A percentile compares a stretch with the other conserved stretches of the same genome.
Evolutionary conservation across 257 asterid species (phyloP).

Genomic region (Ajuga chamaepitys): DNA sequence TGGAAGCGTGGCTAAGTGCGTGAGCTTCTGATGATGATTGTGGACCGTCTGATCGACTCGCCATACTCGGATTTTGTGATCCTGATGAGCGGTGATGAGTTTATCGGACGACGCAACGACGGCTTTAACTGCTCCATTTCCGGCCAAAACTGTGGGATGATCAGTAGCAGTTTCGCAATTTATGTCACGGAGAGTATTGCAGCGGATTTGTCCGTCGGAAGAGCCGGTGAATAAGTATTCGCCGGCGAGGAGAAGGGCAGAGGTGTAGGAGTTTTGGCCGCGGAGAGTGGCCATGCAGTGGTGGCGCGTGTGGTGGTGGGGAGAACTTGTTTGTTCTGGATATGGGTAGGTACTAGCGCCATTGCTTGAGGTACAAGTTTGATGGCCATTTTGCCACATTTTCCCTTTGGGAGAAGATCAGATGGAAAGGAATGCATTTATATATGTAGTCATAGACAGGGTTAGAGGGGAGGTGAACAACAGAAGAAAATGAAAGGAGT

Average conservation of each 20-base stretch:
- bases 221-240: slow-evolving; percentile 50
- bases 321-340: slow-evolving; percentile 9
- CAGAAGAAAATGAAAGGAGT: not conserved
- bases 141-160: slow-evolving; percentile 28
- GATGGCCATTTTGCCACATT: slow-evolving; percentile 39
- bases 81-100: slow-evolving; percentile 75
- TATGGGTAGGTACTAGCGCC: not conserved
- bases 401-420: slow-evolving; percentile 5
- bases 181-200: not conserved
- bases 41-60: slow-evolving; percentile 24
- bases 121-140: slow-evolving; percentile 63
- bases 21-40: slow-evolving; percentile 10
- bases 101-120: slow-evolving; percentile 38
- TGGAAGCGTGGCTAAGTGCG: slow-evolving; percentile 55
- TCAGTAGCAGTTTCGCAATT: not conserved
- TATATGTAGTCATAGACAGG: not conserved
- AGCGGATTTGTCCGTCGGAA: slow-evolving; percentile 44
- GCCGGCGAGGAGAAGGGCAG: slow-evolving; percentile 50
- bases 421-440: not conserved
- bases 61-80: slow-evolving; percentile 71
- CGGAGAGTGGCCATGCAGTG: slow-evolving; percentile 46
- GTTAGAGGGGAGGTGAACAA: not conserved
- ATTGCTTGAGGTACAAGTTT: slow-evolving; percentile 37
- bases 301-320: slow-evolving; percentile 23
- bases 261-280: slow-evolving; percentile 44